Percentiles rank a stretch among this genome's conserved stretches.
Conservation (phyloP, 176 grass and related monocot species). For the Lolium multiflorum region DNA sequence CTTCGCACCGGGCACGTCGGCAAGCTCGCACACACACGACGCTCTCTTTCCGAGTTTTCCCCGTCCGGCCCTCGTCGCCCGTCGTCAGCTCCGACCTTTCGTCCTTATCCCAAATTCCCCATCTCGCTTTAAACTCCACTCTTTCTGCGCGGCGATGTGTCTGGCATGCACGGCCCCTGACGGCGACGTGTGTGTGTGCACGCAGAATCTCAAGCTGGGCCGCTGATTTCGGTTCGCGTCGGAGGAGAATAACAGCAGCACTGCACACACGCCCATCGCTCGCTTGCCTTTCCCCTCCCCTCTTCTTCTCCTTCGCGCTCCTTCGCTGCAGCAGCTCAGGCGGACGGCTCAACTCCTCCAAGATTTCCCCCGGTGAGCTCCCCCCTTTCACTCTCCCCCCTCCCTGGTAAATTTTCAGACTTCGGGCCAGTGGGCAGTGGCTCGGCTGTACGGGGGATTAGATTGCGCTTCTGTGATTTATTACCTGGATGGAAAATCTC, state of each 20-base stretch:
- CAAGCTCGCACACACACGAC: background rate
- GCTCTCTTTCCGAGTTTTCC: background rate
- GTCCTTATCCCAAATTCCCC: slow-evolving; percentile 31
- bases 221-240: slow-evolving; percentile 35
- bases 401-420: too few relatives aligned
- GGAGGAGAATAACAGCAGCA: slow-evolving; percentile 5
- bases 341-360: background rate
- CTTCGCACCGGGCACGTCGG: background rate
- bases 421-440: too few relatives aligned
- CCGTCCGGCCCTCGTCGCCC: too few relatives aligned
- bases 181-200: background rate
- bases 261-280: background rate
- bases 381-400: background rate
- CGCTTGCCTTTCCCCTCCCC: slow-evolving; percentile 38
- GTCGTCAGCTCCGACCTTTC: background rate
- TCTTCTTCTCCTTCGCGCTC: background rate
- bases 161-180: slow-evolving; percentile 33
- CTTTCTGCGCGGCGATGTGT: background rate
- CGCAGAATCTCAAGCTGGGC: background rate
- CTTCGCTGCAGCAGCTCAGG: background rate
- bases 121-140: background rate
- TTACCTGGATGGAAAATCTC: background rate
- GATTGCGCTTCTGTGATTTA: background rate
- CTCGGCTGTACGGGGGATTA: background rate
- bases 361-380: slow-evolving; percentile 39